Evolutionary conservation across 225 moss, liverwort and hornwort species (phyloP).

Genomic region (Marchantia paleacea): DNA sequence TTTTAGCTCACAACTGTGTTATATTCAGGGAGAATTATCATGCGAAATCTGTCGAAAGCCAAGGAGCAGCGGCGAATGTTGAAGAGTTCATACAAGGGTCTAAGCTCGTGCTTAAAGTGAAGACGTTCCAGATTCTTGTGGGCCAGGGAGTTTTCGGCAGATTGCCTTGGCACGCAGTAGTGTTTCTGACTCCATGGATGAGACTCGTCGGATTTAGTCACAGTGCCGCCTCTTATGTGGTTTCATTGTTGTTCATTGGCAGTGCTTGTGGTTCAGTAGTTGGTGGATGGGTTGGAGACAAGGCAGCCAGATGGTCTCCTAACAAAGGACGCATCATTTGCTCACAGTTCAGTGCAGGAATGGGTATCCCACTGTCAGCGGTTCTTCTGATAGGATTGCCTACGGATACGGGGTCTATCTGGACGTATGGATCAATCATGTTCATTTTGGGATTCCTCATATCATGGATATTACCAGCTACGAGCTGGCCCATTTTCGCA

Average conservation of each 20-base stretch:
- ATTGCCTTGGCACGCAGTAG: constrained; percentile 53
- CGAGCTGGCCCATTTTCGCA: constrained; percentile 62
- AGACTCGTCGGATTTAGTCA: constrained; percentile 57
- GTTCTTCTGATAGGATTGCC: constrained; percentile 46
- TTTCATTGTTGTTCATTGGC: constrained; percentile 50
- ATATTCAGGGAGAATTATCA: constrained; percentile 20
- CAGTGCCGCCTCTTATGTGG: constrained; percentile 44
- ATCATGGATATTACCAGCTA: constrained; percentile 61
- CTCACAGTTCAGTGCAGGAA: constrained; percentile 49
- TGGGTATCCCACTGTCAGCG: constrained; percentile 43
- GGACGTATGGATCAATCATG: constrained; percentile 48
- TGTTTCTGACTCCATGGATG: constrained; percentile 59
- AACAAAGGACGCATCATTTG: constrained; percentile 52
- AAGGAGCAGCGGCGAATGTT: constrained; percentile 13
- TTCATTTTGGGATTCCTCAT: constrained; percentile 51
- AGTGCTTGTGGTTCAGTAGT: constrained; percentile 51
- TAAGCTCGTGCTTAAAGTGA: constrained; percentile 40
- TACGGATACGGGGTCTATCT: constrained; percentile 33
- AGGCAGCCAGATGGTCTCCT: constrained; percentile 45
- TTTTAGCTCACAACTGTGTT: background rate
- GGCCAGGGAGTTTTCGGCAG: constrained; percentile 54
- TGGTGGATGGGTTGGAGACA: constrained; percentile 64
- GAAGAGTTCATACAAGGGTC: constrained; percentile 36
- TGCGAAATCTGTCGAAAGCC: constrained; percentile 1
- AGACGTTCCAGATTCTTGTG: constrained; percentile 56